Percentiles rank a stretch among this genome's conserved stretches.
Conservation (phyloP, 805 yeast genomes). For the Saccharomyces kudriavzevii region DNA sequence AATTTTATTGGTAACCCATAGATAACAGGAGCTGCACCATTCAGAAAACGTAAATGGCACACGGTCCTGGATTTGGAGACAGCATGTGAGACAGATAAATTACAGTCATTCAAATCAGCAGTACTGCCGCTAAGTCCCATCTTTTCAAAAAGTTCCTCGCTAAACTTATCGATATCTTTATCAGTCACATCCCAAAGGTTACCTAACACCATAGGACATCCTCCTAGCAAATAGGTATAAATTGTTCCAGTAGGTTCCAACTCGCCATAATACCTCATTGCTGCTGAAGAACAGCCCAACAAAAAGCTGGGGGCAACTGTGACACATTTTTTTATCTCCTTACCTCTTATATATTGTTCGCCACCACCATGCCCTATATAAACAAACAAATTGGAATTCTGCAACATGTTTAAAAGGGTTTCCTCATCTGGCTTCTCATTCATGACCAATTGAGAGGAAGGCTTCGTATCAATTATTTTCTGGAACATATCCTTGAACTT, state of each 20-base stretch:
- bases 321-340: slow-evolving; percentile 39
- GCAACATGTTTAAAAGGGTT: slow-evolving; percentile 39
- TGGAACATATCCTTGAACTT: slow-evolving; percentile 42
- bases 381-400: slow-evolving; percentile 44
- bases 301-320: slow-evolving; percentile 54
- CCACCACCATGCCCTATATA: slow-evolving; percentile 97
- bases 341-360: slow-evolving; percentile 63
- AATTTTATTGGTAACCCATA: slow-evolving; percentile 66
- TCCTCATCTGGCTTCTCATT: slow-evolving; percentile 54
- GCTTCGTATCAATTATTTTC: slow-evolving; percentile 14
- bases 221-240: slow-evolving; percentile 66
- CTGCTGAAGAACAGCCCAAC: slow-evolving; percentile 88
- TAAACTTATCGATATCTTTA: slow-evolving; percentile 82
- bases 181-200: slow-evolving; percentile 97
- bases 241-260: slow-evolving; percentile 73
- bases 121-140: slow-evolving; percentile 50
- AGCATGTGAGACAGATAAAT: slow-evolving; percentile 43
- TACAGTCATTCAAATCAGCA: slow-evolving; percentile 15
- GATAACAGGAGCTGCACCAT: slow-evolving; percentile 88
- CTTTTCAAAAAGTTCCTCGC: slow-evolving; percentile 46
- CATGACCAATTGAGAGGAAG: slow-evolving; percentile 45
- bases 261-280: slow-evolving; percentile 46
- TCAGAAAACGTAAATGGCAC: slow-evolving; percentile 65
- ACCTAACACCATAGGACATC: slow-evolving; percentile 75
- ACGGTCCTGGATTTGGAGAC: slow-evolving; percentile 52